Base-by-base conservation (phyloP, 2,329 filamentous ascomycete genomes). In the Claviceps sp. region DNA sequence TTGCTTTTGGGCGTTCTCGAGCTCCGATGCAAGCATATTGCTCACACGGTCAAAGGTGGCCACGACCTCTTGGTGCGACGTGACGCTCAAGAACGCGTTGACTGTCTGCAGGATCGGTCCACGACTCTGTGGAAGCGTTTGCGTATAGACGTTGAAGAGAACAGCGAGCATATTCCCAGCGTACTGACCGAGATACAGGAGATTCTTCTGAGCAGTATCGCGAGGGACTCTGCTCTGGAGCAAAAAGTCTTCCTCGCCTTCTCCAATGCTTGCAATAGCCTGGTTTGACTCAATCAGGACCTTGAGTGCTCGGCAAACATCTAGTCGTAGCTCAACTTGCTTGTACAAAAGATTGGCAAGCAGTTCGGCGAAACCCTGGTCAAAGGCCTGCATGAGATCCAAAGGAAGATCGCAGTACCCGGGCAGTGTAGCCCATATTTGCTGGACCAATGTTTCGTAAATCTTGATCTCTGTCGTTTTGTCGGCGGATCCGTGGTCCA, bases 381-480 rank as follows among this genome's bases (percentile, higher is more conserved):
- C 88, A 60, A 98, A 94, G 1, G 87, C 76, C 55, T 83, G 74
- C 5, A 68, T 70, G 43, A 91, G 63, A 62, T 98, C 93, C 38
- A 95, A 69, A 1, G 93, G 91, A 50, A 96, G 72, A 64, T 96
- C 88, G 66, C 93, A 97, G 71, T 96, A 98, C 1, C 93, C 93
- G 0, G 93, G 91, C 16, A 98, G 76, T 49, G 86, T 84, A 0
- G 88, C 88, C 93, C 93, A 98, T 43, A 91, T 90, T 64, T 98
- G 93, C 59, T 94, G 86, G 8, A 98, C 88, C 4, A 98, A 74
- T 0, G 93, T 97, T 70, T 98, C 91, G 64, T 93, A 98, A 53
- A 98, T 94, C 74, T 98, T 98, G 63, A 93, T 79, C 66, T 97
- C 89, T 78, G 95, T 90, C 0, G 88, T 93, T 75, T 95, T 96